phyloP scores from a whole-genome alignment of 192 early-diverging fungal species.

The Backusella mclennaniae region DNA sequence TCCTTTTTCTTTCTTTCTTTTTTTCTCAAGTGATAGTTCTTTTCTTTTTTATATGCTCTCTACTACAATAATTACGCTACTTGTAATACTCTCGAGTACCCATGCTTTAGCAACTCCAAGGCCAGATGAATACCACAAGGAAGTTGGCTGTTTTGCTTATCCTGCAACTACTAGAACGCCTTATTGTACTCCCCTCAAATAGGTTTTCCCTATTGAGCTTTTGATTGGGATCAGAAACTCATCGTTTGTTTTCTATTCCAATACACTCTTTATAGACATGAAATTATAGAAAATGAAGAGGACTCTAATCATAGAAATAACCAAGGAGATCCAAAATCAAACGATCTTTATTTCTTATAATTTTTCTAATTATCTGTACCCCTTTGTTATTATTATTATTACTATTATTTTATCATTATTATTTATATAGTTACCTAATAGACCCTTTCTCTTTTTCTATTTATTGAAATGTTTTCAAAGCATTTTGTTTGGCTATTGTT shows the following conservation, averaged over 20 bases:
- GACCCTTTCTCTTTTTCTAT: not conserved
- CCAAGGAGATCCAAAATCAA: not conserved
- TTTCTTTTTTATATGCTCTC: not conserved
- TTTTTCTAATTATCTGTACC: not conserved
- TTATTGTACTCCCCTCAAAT: conserved; percentile 3
- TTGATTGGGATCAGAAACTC: not conserved
- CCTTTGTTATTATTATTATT: not conserved
- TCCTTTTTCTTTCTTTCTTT: not conserved
- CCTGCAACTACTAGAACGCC: conserved; percentile 9
- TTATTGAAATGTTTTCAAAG: not conserved
- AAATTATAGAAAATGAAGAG: not conserved
- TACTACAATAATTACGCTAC: not conserved
- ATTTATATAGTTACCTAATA: not conserved
- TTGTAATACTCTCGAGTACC: not conserved
- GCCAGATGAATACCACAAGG: conserved; percentile 1
- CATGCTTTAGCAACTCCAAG: not conserved
- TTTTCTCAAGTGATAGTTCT: not conserved
- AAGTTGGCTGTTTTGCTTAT: not conserved
- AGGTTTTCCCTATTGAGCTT: not conserved
- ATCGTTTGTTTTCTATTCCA: not conserved
- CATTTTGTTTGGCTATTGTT: not conserved
- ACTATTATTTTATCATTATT: not conserved
- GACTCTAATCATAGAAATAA: not conserved
- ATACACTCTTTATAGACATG: not conserved
- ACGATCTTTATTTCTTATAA: not conserved